Evolutionary conservation across 139 green algal genomes (phyloP), one percentile per base, ranked within the genome.

Genomic region (Desmodesmus armatus): DNA sequence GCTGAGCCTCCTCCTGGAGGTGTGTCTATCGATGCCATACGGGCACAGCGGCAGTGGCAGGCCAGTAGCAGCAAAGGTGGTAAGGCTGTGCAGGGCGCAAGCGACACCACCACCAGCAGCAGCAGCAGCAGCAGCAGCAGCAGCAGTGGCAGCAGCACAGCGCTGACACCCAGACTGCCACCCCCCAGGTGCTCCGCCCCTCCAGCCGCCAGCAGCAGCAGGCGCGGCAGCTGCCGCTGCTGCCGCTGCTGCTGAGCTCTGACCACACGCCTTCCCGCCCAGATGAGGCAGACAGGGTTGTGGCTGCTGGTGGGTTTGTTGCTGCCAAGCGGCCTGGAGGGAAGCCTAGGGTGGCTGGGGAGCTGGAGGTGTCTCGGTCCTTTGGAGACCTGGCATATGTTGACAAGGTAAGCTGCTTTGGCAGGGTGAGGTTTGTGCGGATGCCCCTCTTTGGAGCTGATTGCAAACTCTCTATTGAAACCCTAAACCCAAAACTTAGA

Each of bases 381-480:
- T 80, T 94, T 17, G 91, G 91, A 0, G 91, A 94, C 77, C 31
- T 83, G 23, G 75, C 81, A 3, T 93, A n/a, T n/a, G n/a, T n/a
- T n/a, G n/a, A n/a, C n/a, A n/a, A n/a, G n/a, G n/a, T n/a, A n/a
- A n/a, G n/a, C n/a, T n/a, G n/a, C n/a, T n/a, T n/a, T n/a, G n/a
- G n/a, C n/a, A 90, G 67, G 47, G 86, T 3, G 6, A 17, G 2
- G 25, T 60, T 40, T 15, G 80, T 63, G 65, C 0, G 35, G 3
- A 47, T 80, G 41, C 49, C 19, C 53, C 53, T 65, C 53, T n/a
- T 3, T 37, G n/a, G n/a, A n/a, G n/a, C n/a, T n/a, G n/a, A n/a
- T n/a, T n/a, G n/a, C n/a, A n/a, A n/a, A n/a, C n/a, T n/a, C n/a
- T n/a, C n/a, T n/a, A n/a, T n/a, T n/a, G n/a, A n/a, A n/a, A n/a